Evolutionary conservation across 208 protist genomes (phyloP).

Genomic region (Leishmania arabica): DNA sequence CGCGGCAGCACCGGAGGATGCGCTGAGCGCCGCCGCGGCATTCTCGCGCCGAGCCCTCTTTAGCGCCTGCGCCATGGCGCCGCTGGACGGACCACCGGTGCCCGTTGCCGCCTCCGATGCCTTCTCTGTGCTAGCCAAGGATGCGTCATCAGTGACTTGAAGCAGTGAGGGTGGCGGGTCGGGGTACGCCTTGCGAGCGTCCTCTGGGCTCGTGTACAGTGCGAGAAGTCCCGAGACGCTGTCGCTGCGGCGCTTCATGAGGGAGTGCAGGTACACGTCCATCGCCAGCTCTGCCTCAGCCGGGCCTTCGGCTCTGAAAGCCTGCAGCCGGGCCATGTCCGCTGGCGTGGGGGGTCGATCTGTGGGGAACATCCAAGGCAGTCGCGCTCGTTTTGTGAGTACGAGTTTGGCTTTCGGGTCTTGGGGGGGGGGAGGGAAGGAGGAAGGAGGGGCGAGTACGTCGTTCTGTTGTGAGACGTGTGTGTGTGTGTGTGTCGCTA

Average conservation of each 20-base stretch:
- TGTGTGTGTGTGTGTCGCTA: background rate
- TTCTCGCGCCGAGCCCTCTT: constrained; percentile 25
- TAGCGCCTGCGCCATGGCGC: constrained; percentile 8
- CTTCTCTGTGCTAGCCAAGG: background rate
- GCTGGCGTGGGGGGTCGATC: constrained; percentile 12
- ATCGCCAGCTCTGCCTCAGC: constrained; percentile 5
- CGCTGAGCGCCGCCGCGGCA: constrained; percentile 12
- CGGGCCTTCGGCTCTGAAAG: constrained; percentile 1
- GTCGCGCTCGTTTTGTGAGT: background rate
- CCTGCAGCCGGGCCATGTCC: constrained; percentile 20
- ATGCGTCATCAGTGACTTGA: background rate
- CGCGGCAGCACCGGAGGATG: constrained; percentile 2
- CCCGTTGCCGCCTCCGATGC: background rate
- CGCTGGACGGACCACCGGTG: background rate
- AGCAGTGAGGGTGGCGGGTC: constrained; percentile 31
- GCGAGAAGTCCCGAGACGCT: constrained; percentile 32
- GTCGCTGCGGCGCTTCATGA: background rate
- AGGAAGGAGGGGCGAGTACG: background rate
- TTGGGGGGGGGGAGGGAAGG: background rate
- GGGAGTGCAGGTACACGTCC: constrained; percentile 7
- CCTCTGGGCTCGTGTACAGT: constrained; percentile 42
- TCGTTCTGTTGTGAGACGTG: background rate
- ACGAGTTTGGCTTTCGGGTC: background rate
- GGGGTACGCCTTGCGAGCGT: constrained; percentile 43
- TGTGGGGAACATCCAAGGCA: constrained; percentile 21